Percentiles rank a stretch among this genome's conserved stretches.
phyloP scores from a whole-genome alignment of 2,329 filamentous ascomycete species.

The Myriosclerotinia scirpicola region DNA sequence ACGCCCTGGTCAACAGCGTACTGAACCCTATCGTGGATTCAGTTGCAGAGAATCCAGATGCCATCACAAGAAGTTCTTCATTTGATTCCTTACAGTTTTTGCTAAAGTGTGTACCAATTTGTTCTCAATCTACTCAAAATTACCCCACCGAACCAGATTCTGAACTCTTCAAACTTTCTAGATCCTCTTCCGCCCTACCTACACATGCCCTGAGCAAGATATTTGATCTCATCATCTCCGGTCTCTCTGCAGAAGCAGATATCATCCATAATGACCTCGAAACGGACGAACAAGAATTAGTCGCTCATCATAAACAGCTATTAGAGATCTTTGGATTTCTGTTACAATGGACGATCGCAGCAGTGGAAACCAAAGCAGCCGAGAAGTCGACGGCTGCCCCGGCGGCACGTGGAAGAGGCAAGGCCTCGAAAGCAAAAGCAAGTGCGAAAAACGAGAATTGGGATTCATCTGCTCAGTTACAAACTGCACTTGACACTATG shows the following conservation, averaged over 20 bases:
- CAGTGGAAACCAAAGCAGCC: slow-evolving; percentile 89
- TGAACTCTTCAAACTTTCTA: slow-evolving; percentile 66
- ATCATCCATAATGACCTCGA: slow-evolving; percentile 83
- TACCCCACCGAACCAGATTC: slow-evolving; percentile 51
- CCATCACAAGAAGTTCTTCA: slow-evolving; percentile 71
- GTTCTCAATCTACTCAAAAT: slow-evolving; percentile 43
- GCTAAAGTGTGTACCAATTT: slow-evolving; percentile 81
- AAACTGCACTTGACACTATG: slow-evolving; percentile 88
- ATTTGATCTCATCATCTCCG: slow-evolving; percentile 85
- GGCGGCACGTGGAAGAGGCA: slow-evolving; percentile 69
- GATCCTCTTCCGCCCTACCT: slow-evolving; percentile 77
- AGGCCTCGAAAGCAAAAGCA: slow-evolving; percentile 72
- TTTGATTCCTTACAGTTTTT: slow-evolving; percentile 96
- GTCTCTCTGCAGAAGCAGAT: slow-evolving; percentile 81
- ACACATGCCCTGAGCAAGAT: slow-evolving; percentile 86
- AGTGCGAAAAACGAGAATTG: slow-evolving; percentile 65
- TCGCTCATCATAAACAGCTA: slow-evolving; percentile 84
- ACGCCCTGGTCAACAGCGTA: slow-evolving; percentile 75
- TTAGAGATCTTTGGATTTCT: slow-evolving; percentile 94
- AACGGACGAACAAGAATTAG: slow-evolving; percentile 82
- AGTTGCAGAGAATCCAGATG: slow-evolving; percentile 87
- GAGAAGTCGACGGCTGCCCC: slow-evolving; percentile 79
- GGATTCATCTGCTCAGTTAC: slow-evolving; percentile 87
- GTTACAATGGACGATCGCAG: slow-evolving; percentile 90
- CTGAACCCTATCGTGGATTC: slow-evolving; percentile 92